Base-by-base conservation (phyloP, 176 grass and related monocot species). In the Tillandsia fasciculata region DNA sequence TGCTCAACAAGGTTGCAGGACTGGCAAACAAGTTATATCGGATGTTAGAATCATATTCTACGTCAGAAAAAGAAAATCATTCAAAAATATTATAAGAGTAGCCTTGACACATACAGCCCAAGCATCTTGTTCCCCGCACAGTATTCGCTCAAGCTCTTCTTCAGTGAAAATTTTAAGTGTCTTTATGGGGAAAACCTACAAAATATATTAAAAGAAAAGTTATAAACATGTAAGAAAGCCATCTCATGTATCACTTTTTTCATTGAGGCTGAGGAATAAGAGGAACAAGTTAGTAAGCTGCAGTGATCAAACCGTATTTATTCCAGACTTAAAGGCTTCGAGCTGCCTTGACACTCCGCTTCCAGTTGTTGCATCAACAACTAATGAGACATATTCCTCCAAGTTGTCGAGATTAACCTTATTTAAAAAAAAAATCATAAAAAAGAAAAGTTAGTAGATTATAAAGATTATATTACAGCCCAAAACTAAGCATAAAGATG, bases 121-220 rank as follows among this genome's bases (percentile, higher is more conserved):
- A 58, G 78, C 4, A 67, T 87, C 78, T 11, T 79, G 81, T 81
- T 91, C 88, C 8, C 88, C 88, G 18, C 88, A 91, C 15, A 91
- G 75, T 84, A 91, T 73, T 51, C 52, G n/a, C 66, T 91, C 88
- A 71, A 91, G 77, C 58, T 91, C 88, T 12, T 84, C 75, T 58
- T 91, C 84, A 2, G 65, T 71, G 64, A 91, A 87, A 33, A 91
- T 70, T 84, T 65, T 57, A 63, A 91, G 78, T 12, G 78, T 47
- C 63, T 70, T 64, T 1, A 87, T 26, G 59, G 72, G 23, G 52
- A 91, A 87, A 64, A 91, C 84, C 88, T 91, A 70, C 26, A 76
- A 49, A 56, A 64, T 58, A 13, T 7, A 13, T n/a, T 20, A 17
- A 17, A 58, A 17, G 12, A 17, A 14, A 20, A n/a, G 14, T 58